Conservation (phyloP, 2,329 filamentous ascomycete genomes). For the Penicillium sp. region DNA sequence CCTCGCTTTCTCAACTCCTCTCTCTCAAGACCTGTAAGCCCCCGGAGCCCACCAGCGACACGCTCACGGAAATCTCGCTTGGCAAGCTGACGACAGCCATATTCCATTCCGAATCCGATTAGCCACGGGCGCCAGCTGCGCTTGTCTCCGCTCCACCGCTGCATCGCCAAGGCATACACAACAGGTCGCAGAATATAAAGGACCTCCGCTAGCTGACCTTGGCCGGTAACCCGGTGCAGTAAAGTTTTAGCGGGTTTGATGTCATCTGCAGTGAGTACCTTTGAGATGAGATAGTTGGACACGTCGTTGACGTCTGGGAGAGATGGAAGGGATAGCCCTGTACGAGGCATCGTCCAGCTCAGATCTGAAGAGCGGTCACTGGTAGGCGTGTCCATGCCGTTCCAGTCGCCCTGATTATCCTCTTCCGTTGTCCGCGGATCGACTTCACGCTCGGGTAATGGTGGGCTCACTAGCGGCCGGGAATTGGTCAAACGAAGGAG, state of each 20-base stretch:
- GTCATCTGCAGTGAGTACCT: conserved; percentile 92
- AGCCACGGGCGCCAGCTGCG: conserved; percentile 92
- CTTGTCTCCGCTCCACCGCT: conserved; percentile 68
- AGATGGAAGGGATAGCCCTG: conserved; percentile 78
- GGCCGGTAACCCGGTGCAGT: conserved; percentile 70
- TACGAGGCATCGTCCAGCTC: conserved; percentile 92
- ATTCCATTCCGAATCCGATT: conserved; percentile 80
- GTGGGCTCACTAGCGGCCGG: conserved; percentile 77
- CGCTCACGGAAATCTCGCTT: conserved; percentile 65
- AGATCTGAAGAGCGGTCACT: conserved; percentile 44
- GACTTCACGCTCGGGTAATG: conserved; percentile 80
- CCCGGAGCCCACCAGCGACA: conserved; percentile 70
- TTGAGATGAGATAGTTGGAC: conserved; percentile 80
- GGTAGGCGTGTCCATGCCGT: conserved; percentile 48
- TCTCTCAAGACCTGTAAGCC: conserved; percentile 77
- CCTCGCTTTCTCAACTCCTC: conserved; percentile 87
- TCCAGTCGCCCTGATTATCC: conserved; percentile 38
- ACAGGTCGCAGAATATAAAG: conserved; percentile 89
- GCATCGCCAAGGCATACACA: conserved; percentile 79
- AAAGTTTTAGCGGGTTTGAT: conserved; percentile 89
- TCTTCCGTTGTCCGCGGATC: conserved; percentile 62
- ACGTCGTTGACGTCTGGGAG: conserved; percentile 81
- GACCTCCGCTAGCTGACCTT: conserved; percentile 83
- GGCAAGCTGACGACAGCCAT: conserved; percentile 80
- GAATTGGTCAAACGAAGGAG: conserved; percentile 80